Evolutionary conservation across 129 eudicot species (phyloP).

Genomic region (Flaveria linearis): DNA sequence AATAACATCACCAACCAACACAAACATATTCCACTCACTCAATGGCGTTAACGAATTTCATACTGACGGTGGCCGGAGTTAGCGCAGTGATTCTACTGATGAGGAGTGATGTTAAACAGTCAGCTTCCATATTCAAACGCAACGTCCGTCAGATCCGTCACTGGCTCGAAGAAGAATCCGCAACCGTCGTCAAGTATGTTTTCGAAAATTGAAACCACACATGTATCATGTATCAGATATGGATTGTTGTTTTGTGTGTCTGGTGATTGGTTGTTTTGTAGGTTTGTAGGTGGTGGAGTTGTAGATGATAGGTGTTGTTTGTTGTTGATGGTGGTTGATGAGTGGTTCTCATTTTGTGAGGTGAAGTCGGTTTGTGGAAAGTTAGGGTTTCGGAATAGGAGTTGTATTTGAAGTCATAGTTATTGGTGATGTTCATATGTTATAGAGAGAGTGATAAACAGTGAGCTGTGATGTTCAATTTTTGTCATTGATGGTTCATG

Average conservation of each 20-base stretch:
- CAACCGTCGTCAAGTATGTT: conserved; percentile 68
- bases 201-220: too few relatives aligned
- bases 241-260: too few relatives aligned
- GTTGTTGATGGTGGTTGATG: background rate
- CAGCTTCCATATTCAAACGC: conserved; percentile 66
- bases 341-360: background rate
- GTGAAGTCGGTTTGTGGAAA: conserved; percentile 2
- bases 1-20: background rate
- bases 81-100: conserved; percentile 70
- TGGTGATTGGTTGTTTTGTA: too few relatives aligned
- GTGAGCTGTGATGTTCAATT: too few relatives aligned
- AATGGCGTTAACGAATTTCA: conserved; percentile 76
- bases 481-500: background rate
- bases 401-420: background rate
- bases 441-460: too few relatives aligned
- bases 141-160: conserved; percentile 82
- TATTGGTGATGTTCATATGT: background rate
- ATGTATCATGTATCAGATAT: too few relatives aligned
- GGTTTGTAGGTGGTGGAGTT: too few relatives aligned
- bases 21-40: background rate
- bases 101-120: conserved; percentile 78
- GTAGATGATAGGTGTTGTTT: background rate
- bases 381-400: conserved; percentile 24
- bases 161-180: conserved; percentile 89
- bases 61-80: conserved; percentile 86